Evolutionary conservation across 1,284 basidiomycete genomes (phyloP).

Genomic region (Ustilago cynodontis): DNA sequence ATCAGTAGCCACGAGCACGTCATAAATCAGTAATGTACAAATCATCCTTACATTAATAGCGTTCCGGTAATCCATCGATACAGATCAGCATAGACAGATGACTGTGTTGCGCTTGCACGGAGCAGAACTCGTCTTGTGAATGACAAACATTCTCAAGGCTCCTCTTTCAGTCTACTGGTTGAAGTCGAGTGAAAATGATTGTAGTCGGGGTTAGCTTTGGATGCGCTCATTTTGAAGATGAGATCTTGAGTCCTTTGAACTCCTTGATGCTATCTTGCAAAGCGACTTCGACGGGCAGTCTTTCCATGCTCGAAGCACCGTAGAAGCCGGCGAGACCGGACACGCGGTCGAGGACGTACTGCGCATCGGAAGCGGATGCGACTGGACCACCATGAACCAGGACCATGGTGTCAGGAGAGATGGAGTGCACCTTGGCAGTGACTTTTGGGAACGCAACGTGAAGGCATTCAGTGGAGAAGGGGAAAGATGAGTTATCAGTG

Average conservation of each 20-base stretch:
- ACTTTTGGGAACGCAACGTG: slow-evolving; percentile 11
- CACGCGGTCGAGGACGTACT: slow-evolving; percentile 45
- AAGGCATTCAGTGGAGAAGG: too few species aligned
- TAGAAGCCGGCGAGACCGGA: slow-evolving; percentile 49
- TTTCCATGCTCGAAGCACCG: slow-evolving; percentile 51
- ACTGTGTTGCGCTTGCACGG: neutral
- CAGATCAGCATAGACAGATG: neutral
- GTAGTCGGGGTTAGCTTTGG: neutral
- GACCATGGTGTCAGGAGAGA: slow-evolving; percentile 38
- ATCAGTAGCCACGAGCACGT: neutral
- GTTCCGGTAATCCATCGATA: slow-evolving; percentile 8
- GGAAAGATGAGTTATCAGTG: neutral
- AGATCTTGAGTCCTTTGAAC: slow-evolving; percentile 40
- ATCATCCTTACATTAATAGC: neutral
- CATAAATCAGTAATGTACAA: neutral
- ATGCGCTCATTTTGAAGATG: neutral
- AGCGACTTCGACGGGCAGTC: slow-evolving; percentile 49
- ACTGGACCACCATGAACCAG: slow-evolving; percentile 51
- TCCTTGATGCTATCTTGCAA: slow-evolving; percentile 42
- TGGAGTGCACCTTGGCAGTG: slow-evolving; percentile 32
- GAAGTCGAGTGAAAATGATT: neutral
- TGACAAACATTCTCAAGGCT: neutral
- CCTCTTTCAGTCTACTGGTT: neutral
- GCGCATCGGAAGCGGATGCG: slow-evolving; percentile 42
- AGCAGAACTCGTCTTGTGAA: neutral